Conservation (phyloP, 176 grass and related monocot species). For the Phoenix roebelenii region DNA sequence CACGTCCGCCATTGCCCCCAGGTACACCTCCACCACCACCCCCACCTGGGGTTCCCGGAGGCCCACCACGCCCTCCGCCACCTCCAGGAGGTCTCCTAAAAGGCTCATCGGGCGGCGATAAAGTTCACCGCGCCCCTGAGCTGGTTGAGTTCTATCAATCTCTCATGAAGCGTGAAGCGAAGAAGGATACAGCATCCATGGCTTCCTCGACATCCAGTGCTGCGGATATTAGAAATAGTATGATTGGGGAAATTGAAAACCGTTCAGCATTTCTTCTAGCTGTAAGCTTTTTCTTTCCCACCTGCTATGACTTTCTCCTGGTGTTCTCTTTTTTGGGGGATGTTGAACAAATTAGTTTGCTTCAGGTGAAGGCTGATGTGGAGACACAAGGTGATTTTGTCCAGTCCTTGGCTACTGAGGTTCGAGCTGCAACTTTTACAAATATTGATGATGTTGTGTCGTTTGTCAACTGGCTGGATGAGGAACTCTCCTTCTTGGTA, state of each 20-base stretch:
- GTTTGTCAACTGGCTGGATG: constrained; percentile 93
- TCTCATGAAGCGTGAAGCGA: constrained; percentile 85
- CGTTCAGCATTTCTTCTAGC: constrained; percentile 90
- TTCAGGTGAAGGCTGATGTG: constrained; percentile 95
- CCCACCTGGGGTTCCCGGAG: constrained; percentile 42
- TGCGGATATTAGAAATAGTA: constrained; percentile 68
- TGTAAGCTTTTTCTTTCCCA: constrained; percentile 39
- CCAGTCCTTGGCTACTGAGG: constrained; percentile 35
- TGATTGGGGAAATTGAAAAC: constrained; percentile 92
- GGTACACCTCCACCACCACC: constrained; percentile 60
- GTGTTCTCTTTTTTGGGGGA: too few relatives aligned
- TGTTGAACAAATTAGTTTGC: too few relatives aligned
- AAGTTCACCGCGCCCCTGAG: constrained; percentile 80
- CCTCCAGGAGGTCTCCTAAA: constrained; percentile 23
- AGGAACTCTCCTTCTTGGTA: constrained; percentile 95
- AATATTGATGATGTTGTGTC: constrained; percentile 62
- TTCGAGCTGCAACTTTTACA: constrained; percentile 28
- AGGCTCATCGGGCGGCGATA: constrained; percentile 38
- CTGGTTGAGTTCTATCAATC: constrained; percentile 90
- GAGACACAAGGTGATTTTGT: constrained; percentile 94
- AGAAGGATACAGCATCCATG: constrained; percentile 60
- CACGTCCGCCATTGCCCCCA: constrained; percentile 28
- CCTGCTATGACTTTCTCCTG: too few relatives aligned
- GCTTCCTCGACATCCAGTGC: constrained; percentile 46
- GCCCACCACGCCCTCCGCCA: constrained; percentile 37